A percentile compares a stretch with the other conserved stretches of the same genome.
These are phyloP conservation scores for Croton setiger DNA, from an alignment of 441 rosid species.

Conservation along the genomic window DNA sequence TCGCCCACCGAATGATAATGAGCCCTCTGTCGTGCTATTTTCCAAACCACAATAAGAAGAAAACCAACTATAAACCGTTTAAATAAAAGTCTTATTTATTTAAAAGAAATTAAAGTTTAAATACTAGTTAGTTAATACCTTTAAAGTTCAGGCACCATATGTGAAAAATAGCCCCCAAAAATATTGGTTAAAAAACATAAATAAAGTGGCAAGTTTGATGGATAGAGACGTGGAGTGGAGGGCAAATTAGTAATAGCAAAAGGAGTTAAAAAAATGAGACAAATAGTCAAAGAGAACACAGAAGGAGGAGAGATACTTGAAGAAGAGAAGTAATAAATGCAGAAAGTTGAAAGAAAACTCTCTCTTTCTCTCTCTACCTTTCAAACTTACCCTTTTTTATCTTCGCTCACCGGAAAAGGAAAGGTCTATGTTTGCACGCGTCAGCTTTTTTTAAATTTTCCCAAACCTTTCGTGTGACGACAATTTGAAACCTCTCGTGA, in stretches of 20 bases:
- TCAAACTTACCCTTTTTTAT: conserved; percentile 19
- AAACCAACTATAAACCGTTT: no score
- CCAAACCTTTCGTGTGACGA: neutral
- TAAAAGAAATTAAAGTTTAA: no score
- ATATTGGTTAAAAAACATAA: no score
- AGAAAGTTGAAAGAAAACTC: conserved; percentile 52
- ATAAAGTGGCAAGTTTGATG: neutral
- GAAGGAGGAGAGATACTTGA: conserved; percentile 27
- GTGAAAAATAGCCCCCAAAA: no score
- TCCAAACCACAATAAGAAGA: no score
- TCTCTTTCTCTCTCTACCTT: conserved; percentile 21
- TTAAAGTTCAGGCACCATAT: no score
- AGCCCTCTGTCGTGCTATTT: no score
- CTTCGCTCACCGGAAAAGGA: conserved; percentile 28
- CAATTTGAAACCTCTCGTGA: neutral
- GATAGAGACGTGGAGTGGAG: neutral
- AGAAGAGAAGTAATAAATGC: conserved; percentile 41
- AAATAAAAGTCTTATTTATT: no score
- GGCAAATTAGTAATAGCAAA: conserved; percentile 1
- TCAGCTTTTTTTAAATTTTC: neutral
- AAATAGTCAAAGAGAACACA: neutral
- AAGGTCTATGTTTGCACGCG: conserved; percentile 21
- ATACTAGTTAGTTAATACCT: no score
- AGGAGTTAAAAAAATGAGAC: no score
- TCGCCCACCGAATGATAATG: no score